A percentile compares a stretch with the other conserved stretches of the same genome.
Evolutionary conservation across 345 rosid genomes (phyloP).

Genomic region (Eucalyptus polyanthemos): DNA sequence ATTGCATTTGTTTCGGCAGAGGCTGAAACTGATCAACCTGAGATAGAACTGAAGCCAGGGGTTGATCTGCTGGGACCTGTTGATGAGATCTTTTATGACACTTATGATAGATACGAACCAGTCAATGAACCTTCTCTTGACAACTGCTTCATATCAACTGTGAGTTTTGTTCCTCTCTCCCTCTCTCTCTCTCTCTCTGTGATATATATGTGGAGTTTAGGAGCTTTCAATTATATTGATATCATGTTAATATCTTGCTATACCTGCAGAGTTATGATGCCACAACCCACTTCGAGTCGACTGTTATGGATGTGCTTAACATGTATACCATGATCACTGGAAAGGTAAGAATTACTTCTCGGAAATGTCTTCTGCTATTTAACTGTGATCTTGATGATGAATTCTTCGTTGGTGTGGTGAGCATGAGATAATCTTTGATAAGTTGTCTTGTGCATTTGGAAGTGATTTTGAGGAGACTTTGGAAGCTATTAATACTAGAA

Average conservation of each 20-base stretch:
- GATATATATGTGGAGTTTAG: neutral
- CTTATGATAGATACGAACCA: slow-evolving; percentile 69
- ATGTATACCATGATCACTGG: slow-evolving; percentile 92
- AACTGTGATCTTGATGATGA: neutral
- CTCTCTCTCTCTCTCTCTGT: neutral
- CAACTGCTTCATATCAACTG: slow-evolving; percentile 87
- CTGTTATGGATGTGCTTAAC: slow-evolving; percentile 76
- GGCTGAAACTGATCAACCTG: slow-evolving; percentile 84
- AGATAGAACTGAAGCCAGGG: slow-evolving; percentile 66
- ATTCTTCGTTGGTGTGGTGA: neutral
- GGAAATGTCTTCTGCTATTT: neutral
- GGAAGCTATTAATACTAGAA: neutral
- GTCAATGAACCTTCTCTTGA: slow-evolving; percentile 75
- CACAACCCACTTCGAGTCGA: slow-evolving; percentile 92
- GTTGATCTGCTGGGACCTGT: slow-evolving; percentile 72
- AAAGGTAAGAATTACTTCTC: slow-evolving; percentile 36
- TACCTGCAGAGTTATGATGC: slow-evolving; percentile 86
- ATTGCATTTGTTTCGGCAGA: slow-evolving; percentile 88
- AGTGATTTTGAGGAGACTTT: neutral
- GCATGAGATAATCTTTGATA: neutral
- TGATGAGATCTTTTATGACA: slow-evolving; percentile 78
- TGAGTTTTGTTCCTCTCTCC: slow-evolving; percentile 14
- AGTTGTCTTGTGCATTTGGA: neutral
- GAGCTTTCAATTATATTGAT: neutral
- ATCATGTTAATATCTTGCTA: neutral